Conservation (phyloP, 2,329 filamentous ascomycete species). For the Acrocalymma vagum region DNA sequence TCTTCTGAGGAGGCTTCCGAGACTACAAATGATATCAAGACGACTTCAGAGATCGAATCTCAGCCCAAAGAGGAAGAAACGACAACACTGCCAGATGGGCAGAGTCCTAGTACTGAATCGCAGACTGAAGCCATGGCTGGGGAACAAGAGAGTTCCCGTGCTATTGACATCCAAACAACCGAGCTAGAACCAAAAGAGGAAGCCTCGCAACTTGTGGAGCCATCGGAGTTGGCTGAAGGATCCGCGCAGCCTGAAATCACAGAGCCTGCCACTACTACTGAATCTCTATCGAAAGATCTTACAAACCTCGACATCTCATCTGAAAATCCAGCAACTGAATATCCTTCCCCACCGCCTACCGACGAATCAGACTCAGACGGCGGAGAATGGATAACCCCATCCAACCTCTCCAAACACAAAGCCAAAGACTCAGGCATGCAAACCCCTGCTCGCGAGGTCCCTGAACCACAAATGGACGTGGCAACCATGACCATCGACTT, state of each 20-base stretch:
- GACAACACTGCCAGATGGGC: too few species aligned
- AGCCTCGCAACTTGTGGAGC: too few species aligned
- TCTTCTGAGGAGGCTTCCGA: too few species aligned
- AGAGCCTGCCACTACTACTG: slow-evolving; percentile 4
- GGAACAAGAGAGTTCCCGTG: too few species aligned
- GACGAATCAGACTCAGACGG: slow-evolving; percentile 55
- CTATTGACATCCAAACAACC: too few species aligned
- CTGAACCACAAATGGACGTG: slow-evolving; percentile 75
- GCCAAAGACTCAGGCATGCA: slow-evolving; percentile 63
- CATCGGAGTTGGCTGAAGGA: too few species aligned
- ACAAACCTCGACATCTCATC: slow-evolving; percentile 29
- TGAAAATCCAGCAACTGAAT: slow-evolving; percentile 11
- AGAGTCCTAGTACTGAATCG: too few species aligned
- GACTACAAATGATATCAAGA: too few species aligned
- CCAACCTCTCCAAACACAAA: slow-evolving; percentile 87
- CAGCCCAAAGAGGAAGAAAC: too few species aligned
- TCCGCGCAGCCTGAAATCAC: neutral
- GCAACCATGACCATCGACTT: slow-evolving; percentile 96
- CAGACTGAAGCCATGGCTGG: too few species aligned
- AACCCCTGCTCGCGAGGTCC: slow-evolving; percentile 54
- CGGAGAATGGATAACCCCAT: slow-evolving; percentile 90
- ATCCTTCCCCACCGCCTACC: slow-evolving; percentile 25
- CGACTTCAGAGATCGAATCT: too few species aligned
- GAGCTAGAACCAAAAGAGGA: neutral
- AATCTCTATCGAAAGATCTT: slow-evolving; percentile 24